A percentile compares a stretch with the other conserved stretches of the same genome.
Conservation (phyloP, 1,139 yeast genomes). For the Taphrina pruni region DNA sequence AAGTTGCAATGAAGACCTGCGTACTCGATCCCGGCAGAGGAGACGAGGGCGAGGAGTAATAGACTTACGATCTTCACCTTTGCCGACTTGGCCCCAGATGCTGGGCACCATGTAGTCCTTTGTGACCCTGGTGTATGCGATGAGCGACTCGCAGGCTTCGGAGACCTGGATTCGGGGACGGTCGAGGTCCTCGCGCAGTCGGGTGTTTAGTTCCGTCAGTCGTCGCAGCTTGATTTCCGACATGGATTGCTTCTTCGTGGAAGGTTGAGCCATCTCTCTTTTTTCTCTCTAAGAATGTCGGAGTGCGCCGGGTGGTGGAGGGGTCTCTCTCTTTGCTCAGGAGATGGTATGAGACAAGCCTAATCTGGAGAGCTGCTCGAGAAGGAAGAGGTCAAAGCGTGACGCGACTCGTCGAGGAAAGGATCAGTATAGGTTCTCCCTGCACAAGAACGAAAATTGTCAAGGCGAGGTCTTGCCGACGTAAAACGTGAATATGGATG, state of each 20-base stretch:
- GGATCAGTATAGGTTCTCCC: too few relatives aligned
- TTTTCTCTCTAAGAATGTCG: too few relatives aligned
- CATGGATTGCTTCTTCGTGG: conserved; percentile 44
- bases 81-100: conserved; percentile 46
- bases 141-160: conserved; percentile 46
- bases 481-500: background rate
- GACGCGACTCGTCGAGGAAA: background rate
- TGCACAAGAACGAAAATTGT: background rate
- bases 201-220: conserved; percentile 43
- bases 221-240: conserved; percentile 46
- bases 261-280: conserved; percentile 23
- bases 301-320: background rate
- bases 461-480: background rate
- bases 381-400: conserved; percentile 10
- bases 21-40: too few relatives aligned
- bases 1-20: too few relatives aligned
- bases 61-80: conserved; percentile 44
- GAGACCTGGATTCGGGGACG: conserved; percentile 46
- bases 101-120: conserved; percentile 47
- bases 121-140: conserved; percentile 45
- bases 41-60: background rate
- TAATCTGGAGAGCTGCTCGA: background rate
- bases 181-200: conserved; percentile 45
- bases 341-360: background rate
- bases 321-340: background rate